Evolutionary conservation across 345 rosid species (phyloP), one percentile per base, ranked within the genome.

Genomic region (Hypericum perforatum): DNA sequence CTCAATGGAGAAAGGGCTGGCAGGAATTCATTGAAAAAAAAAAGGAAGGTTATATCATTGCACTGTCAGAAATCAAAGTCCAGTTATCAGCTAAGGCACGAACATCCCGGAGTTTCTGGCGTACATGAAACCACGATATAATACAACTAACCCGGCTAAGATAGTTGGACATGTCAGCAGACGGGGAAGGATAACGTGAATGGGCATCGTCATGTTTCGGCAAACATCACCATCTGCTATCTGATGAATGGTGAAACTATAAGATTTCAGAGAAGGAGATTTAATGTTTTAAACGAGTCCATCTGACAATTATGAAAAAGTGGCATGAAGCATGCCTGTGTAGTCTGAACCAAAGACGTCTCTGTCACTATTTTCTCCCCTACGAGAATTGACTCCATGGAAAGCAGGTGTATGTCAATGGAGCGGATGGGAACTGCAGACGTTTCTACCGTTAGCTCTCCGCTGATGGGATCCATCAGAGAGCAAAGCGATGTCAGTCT

Each of bases 211-310:
- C 79, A 79, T 66, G 61, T 73, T 71, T 40, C 59, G 82, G 59
- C 79, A 91, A 45, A 91, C 77, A 75, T 91, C 95, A 67, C 96
- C 95, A 73, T 91, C 96, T n/a, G 82, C 88, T 69, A 91, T 73
- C 95, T 91, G 68, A 49, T 15, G 68, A 59, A 64, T 40, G 29
- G 66, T 39, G 43, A 16, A 41, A 15, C 41, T 14, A 10, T 11
- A 11, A 61, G 12, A 52, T 49, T 11, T 62, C 45, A 54, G 53
- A 43, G 5, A 45, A 60, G 54, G n/a, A 11, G 22, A 47, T 14
- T 37, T 7, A 47, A 16, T 0, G 56, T 43, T 8, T 32, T 10
- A 37, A 54, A 39, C 16, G 49, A 10, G 53, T 5, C 22, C 5
- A 48, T 8, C 7, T 11, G 15, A 7, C 22, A 2, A 38, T 14